phyloP scores from a whole-genome alignment of 2,329 filamentous ascomycete species.

The Acrocalymma vagum region DNA sequence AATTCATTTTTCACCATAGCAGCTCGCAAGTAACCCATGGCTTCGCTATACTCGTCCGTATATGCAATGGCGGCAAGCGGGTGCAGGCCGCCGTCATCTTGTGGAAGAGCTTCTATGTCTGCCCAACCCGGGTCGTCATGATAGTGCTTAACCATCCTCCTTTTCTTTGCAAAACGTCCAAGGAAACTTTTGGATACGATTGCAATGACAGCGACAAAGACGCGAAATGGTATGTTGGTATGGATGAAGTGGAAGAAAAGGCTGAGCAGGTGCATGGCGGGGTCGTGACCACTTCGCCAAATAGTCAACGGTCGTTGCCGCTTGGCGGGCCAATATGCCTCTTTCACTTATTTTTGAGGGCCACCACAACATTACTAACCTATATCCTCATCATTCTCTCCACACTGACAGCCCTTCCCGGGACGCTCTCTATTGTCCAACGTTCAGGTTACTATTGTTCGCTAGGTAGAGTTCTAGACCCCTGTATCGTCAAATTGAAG shows the following conservation, averaged over 20 bases:
- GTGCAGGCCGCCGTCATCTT: constrained; percentile 77
- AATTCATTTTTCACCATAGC: constrained; percentile 90
- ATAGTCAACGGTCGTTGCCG: constrained; percentile 6
- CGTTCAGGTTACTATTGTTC: too few relatives aligned
- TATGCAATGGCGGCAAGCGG: constrained; percentile 95
- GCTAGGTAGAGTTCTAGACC: too few relatives aligned
- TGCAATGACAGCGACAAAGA: constrained; percentile 11
- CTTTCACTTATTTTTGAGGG: constrained; percentile 15
- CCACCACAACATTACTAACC: constrained; percentile 29
- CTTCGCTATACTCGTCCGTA: constrained; percentile 86
- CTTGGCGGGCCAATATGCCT: constrained; percentile 21
- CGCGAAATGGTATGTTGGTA: constrained; percentile 20
- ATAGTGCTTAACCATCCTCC: constrained; percentile 54
- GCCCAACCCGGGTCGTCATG: constrained; percentile 79
- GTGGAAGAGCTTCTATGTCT: constrained; percentile 82
- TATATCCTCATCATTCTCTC: too few relatives aligned
- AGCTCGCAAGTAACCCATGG: constrained; percentile 90
- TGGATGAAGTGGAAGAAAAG: constrained; percentile 21
- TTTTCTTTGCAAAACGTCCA: constrained; percentile 7
- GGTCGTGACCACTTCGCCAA: constrained; percentile 13
- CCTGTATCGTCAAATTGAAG: too few relatives aligned
- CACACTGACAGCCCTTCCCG: too few relatives aligned
- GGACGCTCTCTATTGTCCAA: too few relatives aligned
- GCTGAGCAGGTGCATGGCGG: too few relatives aligned
- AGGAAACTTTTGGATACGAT: background rate